phyloP scores from a whole-genome alignment of 305 asterid species.

The Fraxinus albicans region DNA sequence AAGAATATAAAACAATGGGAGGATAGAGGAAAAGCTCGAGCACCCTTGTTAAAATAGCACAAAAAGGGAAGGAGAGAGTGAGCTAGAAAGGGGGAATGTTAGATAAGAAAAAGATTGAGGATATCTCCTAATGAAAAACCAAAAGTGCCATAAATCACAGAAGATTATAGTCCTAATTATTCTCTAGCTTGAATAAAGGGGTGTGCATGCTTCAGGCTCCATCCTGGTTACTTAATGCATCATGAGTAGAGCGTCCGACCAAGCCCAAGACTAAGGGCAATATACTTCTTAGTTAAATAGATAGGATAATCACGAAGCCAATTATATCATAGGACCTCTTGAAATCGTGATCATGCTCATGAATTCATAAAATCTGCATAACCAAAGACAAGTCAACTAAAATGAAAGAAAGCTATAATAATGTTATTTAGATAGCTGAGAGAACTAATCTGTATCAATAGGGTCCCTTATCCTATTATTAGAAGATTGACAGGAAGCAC shows the following conservation, averaged over 20 bases:
- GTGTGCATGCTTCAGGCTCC: background rate
- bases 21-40: background rate
- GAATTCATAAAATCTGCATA: background rate
- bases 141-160: background rate
- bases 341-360: background rate
- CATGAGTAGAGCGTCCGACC: background rate
- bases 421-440: background rate
- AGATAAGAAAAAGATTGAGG: background rate
- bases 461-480: background rate
- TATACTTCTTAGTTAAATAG: background rate
- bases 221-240: background rate
- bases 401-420: background rate
- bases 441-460: background rate
- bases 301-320: background rate
- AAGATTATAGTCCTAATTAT: background rate
- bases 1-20: background rate
- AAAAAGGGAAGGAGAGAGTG: background rate
- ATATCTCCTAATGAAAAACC: background rate
- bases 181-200: background rate
- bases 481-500: background rate
- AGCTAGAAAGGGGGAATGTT: background rate
- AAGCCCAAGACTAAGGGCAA: background rate
- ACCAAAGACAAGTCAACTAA: background rate
- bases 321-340: background rate
- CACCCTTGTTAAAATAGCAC: background rate